Evolutionary conservation across 2,329 filamentous ascomycete species (phyloP).

Genomic region (Simplicillium sp.): DNA sequence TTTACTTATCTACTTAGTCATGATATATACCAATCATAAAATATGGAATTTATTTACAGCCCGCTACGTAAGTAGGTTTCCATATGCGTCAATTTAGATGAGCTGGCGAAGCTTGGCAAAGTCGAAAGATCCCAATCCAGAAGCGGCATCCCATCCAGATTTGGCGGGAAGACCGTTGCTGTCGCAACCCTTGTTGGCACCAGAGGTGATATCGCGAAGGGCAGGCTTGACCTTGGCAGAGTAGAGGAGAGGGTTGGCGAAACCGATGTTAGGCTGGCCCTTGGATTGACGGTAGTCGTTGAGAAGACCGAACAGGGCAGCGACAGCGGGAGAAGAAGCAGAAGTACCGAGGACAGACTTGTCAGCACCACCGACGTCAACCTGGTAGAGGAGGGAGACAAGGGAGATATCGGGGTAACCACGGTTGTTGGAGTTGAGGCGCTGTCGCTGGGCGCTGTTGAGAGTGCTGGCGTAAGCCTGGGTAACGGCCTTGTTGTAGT

Average conservation of each 20-base stretch:
- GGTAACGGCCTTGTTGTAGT: slow-evolving; percentile 1
- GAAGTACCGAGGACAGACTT: background rate
- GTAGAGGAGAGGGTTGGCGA: background rate
- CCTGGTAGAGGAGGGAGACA: background rate
- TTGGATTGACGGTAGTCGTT: background rate
- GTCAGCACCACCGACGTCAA: background rate
- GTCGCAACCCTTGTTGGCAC: background rate
- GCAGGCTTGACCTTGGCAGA: background rate
- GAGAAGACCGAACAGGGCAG: background rate
- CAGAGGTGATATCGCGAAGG: background rate
- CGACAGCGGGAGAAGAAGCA: background rate
- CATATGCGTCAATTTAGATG: background rate
- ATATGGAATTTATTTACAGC: background rate
- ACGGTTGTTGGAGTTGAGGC: background rate
- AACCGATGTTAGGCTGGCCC: background rate
- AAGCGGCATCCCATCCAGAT: background rate
- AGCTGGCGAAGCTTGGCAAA: background rate
- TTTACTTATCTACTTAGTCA: no score
- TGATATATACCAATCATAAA: no score
- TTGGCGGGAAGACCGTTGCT: background rate
- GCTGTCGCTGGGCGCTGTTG: background rate
- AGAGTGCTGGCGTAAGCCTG: background rate
- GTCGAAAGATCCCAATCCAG: background rate
- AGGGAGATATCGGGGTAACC: background rate
- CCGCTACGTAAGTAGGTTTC: slow-evolving; percentile 3